Evolutionary conservation across 495 filamentous ascomycete genomes (phyloP), one percentile per base, ranked within the genome.

Genomic region (Hypoxylon fuscum): DNA sequence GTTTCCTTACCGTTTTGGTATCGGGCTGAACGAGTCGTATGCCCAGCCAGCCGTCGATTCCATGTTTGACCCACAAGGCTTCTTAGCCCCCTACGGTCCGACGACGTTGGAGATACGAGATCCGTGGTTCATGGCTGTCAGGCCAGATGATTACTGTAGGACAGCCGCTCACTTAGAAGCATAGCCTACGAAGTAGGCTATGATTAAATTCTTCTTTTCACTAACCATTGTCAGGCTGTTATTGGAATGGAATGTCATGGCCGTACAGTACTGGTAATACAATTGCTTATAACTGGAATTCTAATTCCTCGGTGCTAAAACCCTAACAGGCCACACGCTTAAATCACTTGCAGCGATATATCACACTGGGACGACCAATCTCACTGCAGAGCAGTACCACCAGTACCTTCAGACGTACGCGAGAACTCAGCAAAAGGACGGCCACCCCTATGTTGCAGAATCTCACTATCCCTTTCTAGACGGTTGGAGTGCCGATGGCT

Each of bases 211-310:
- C 23, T 38, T 3, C 12, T 43, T 21, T 48, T 47, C 38, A 23
- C 40, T 66, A 7, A 66, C 46, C n/a, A 5, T 3, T 18, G 21
- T 42, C 49, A 72, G 69, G 69, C 11, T 80, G 78, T 44, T 71
- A 69, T 42, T 79, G 78, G 78, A 75, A 79, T 45, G 77, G 78
- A 14, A 76, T 77, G 66, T 78, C 75, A 17, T 81, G 78, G 78
- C 78, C 78, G 12, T 81, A 75, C 54, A n/a, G n/a, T n/a, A n/a
- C n/a, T n/a, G n/a, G n/a, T n/a, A n/a, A n/a, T n/a, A n/a, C n/a
- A n/a, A n/a, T n/a, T n/a, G n/a, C n/a, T n/a, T n/a, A n/a, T n/a
- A n/a, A n/a, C n/a, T n/a, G n/a, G n/a, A n/a, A n/a, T n/a, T n/a
- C n/a, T n/a, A n/a, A n/a, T n/a, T n/a, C n/a, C n/a, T n/a, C n/a